A percentile compares a stretch with the other conserved stretches of the same genome.
Evolutionary conservation across 352 stramenopile genomes (phyloP).

Genomic region (Pythium chondricola): DNA sequence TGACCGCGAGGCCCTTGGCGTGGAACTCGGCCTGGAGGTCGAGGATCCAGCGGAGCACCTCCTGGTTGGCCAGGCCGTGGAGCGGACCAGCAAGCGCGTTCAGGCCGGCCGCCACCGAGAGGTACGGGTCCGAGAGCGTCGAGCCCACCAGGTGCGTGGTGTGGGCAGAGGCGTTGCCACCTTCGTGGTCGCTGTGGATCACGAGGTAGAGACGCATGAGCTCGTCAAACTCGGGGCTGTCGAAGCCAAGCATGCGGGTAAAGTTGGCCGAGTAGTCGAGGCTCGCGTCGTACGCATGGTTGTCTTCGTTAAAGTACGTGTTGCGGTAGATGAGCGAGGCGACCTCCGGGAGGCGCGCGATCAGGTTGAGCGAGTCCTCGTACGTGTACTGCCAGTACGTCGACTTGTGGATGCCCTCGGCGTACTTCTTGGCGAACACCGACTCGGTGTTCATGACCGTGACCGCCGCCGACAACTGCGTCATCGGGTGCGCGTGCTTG

Average conservation of each 20-base stretch:
- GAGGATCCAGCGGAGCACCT: slow-evolving; percentile 93
- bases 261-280: slow-evolving; percentile 99
- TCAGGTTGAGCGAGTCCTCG: slow-evolving; percentile 98
- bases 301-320: slow-evolving; percentile 96
- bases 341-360: slow-evolving; percentile 96
- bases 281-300: slow-evolving; percentile 89
- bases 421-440: slow-evolving; percentile 96
- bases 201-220: slow-evolving; percentile 99
- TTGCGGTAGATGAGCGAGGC: slow-evolving; percentile 98
- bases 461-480: slow-evolving; percentile 94
- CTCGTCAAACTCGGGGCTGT: slow-evolving; percentile 96
- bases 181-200: slow-evolving; percentile 99
- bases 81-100: slow-evolving; percentile 97
- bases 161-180: slow-evolving; percentile 97
- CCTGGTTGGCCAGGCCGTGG: slow-evolving; percentile 99
- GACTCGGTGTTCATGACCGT: slow-evolving; percentile 94
- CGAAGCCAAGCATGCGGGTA: slow-evolving; percentile 97
- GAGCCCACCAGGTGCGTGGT: slow-evolving; percentile 97
- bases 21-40: slow-evolving; percentile 96
- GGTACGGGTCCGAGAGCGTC: slow-evolving; percentile 97
- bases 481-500: slow-evolving; percentile 99
- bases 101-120: slow-evolving; percentile 94
- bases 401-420: slow-evolving; percentile 95
- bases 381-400: slow-evolving; percentile 97
- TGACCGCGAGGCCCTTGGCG: slow-evolving; percentile 93